These are phyloP conservation scores for Hanseniaspora thailandica DNA, from an alignment of 805 yeast genomes.

Conservation along the genomic window DNA sequence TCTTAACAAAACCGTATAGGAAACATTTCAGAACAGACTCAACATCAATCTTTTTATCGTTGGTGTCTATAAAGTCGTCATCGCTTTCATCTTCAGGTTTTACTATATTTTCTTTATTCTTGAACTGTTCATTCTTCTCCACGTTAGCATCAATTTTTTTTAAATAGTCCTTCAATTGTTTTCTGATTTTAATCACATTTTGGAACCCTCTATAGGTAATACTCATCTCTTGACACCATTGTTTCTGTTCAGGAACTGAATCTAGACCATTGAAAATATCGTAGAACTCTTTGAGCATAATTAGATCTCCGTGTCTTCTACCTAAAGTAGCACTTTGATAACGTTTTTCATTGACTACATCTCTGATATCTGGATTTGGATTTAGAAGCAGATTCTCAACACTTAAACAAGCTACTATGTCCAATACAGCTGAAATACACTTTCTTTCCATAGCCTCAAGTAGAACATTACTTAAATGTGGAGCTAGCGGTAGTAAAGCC, in stretches of 20 bases:
- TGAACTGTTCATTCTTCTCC: slow-evolving; percentile 24
- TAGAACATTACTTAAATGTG: slow-evolving; percentile 78
- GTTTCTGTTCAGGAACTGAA: slow-evolving; percentile 44
- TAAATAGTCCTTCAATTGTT: slow-evolving; percentile 66
- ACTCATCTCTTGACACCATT: slow-evolving; percentile 74
- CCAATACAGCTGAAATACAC: slow-evolving; percentile 59
- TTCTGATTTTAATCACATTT: slow-evolving; percentile 62
- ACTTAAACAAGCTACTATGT: slow-evolving; percentile 82
- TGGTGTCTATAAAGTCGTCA: slow-evolving; percentile 26
- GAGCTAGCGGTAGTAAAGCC: slow-evolving; percentile 85
- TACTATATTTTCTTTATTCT: not conserved
- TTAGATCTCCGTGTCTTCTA: slow-evolving; percentile 65
- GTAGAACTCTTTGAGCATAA: slow-evolving; percentile 68
- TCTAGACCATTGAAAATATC: slow-evolving; percentile 41
- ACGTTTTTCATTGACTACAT: slow-evolving; percentile 70
- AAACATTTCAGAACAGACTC: slow-evolving; percentile 63
- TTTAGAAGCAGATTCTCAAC: slow-evolving; percentile 78
- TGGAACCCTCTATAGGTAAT: slow-evolving; percentile 69
- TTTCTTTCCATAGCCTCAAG: slow-evolving; percentile 49
- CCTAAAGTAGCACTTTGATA: slow-evolving; percentile 60
- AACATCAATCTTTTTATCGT: slow-evolving; percentile 35
- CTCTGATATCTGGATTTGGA: slow-evolving; percentile 69
- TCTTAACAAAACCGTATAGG: slow-evolving; percentile 68
- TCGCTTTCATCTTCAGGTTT: slow-evolving; percentile 13
- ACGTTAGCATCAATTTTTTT: slow-evolving; percentile 18